phyloP scores from a whole-genome alignment of 148 eudicot genomes.

The Spergularia marina region DNA sequence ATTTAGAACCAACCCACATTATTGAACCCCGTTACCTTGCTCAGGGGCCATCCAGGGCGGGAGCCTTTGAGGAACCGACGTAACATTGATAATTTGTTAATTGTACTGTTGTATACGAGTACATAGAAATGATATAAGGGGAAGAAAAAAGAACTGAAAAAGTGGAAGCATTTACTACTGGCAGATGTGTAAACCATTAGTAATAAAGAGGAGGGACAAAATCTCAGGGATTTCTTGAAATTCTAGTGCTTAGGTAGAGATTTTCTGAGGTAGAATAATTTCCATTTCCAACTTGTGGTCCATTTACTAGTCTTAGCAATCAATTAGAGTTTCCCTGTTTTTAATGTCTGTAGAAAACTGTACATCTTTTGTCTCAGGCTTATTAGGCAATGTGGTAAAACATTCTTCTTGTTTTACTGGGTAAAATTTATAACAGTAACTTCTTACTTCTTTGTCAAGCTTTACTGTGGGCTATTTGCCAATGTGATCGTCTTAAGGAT shows the following conservation, averaged over 20 bases:
- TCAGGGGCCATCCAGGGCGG: no score
- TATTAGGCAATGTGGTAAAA: background rate
- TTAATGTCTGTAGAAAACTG: constrained; percentile 8
- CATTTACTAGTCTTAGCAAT: constrained; percentile 13
- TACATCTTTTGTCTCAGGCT: constrained; percentile 6
- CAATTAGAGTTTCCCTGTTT: background rate
- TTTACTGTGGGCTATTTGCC: no score
- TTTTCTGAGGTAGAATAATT: constrained; percentile 31
- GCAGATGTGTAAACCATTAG: constrained; percentile 16
- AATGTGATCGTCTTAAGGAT: no score
- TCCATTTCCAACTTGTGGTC: constrained; percentile 32
- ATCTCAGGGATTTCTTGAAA: background rate
- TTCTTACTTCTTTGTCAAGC: no score
- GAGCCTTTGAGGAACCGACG: no score
- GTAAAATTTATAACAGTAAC: no score
- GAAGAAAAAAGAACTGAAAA: background rate
- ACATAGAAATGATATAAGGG: background rate
- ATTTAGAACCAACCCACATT: no score
- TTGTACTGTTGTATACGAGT: no score
- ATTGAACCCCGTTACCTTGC: no score
- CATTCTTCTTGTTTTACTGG: background rate
- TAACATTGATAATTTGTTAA: no score
- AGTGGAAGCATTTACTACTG: constrained; percentile 17
- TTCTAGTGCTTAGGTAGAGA: constrained; percentile 27
- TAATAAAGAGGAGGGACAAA: background rate